Base-by-base conservation (phyloP, 768 basidiomycete species). In the Naganishia onofrii region DNA sequence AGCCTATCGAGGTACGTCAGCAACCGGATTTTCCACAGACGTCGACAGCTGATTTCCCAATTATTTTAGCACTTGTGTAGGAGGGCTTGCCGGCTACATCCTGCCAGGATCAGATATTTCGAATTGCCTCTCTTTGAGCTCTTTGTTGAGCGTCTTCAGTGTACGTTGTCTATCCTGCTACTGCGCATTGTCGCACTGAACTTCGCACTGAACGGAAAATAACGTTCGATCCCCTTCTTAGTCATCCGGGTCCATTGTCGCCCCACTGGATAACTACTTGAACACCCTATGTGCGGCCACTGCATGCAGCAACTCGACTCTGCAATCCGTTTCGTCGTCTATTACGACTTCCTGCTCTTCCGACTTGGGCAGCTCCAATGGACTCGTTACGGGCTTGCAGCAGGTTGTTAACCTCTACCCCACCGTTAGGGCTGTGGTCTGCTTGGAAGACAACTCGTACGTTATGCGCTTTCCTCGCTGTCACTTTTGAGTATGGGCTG, bases 401-500 rank as follows among this genome's bases (percentile, higher is more conserved):
- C 29, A 70, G 2, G 48, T 78, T 23, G 60, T 80, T 34, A 29
- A 70, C 15, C 63, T 71, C 60, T 80, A 80, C 66, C 69, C 74
- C 28, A 66, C 77, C 42, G 71, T 79, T 63, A 60, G 75, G 66
- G 69, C 73, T 23, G 78, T 76, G n/a, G 79, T 72, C 13, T 80
- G 79, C 69, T 71, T 78, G 36, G 76, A 75, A 71, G 76, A 76
- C 67, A 44, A 75, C 17, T 76, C 75, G 79, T 80, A 69, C 67
- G 77, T 60, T 15, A 36, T 36, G 6, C 42, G n/a, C 29, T 12
- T 26, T 32, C 8, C 54, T 57, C n/a, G 23, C 15, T 12, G 34
- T 36, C 31, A 13, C n/a, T 12, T 60, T 28, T 32, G n/a, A 21
- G 19, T 5, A 44, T 29, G 1, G 29, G 12, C 60, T 71, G 52